A percentile compares a stretch with the other conserved stretches of the same genome.
Evolutionary conservation across 306 rosid species (phyloP).

Genomic region (Trifolium repens): DNA sequence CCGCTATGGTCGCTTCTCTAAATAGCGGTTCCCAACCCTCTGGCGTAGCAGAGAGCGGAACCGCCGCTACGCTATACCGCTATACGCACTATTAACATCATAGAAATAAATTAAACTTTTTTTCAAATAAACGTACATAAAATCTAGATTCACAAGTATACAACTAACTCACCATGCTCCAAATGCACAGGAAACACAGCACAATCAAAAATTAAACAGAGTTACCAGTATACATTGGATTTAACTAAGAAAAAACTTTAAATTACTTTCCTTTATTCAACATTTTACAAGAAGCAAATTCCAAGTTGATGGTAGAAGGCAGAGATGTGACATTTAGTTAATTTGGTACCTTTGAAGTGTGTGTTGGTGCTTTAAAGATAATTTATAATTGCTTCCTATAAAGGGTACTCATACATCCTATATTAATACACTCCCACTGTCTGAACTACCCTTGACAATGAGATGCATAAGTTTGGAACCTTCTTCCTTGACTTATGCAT

Average conservation of each 20-base stretch:
- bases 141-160: too few species aligned
- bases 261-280: slow-evolving; percentile 14
- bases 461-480: not conserved
- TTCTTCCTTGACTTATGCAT: not conserved
- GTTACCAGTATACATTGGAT: not conserved
- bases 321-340: slow-evolving; percentile 6
- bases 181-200: not conserved
- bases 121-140: too few species aligned
- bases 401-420: slow-evolving; percentile 4
- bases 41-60: too few species aligned
- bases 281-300: slow-evolving; percentile 41
- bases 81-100: too few species aligned
- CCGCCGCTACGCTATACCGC: too few species aligned
- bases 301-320: slow-evolving; percentile 24
- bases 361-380: not conserved
- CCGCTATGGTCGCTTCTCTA: too few species aligned
- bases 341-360: not conserved
- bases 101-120: too few species aligned
- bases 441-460: not conserved
- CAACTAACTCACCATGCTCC: not conserved
- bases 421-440: slow-evolving; percentile 18
- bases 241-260: slow-evolving; percentile 6
- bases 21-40: too few species aligned
- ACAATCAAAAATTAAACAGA: not conserved
- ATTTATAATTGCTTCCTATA: slow-evolving; percentile 17